These are phyloP conservation scores for Colletotrichum costaricense DNA, from an alignment of 2,329 filamentous ascomycete genomes.

Conservation along the genomic window DNA sequence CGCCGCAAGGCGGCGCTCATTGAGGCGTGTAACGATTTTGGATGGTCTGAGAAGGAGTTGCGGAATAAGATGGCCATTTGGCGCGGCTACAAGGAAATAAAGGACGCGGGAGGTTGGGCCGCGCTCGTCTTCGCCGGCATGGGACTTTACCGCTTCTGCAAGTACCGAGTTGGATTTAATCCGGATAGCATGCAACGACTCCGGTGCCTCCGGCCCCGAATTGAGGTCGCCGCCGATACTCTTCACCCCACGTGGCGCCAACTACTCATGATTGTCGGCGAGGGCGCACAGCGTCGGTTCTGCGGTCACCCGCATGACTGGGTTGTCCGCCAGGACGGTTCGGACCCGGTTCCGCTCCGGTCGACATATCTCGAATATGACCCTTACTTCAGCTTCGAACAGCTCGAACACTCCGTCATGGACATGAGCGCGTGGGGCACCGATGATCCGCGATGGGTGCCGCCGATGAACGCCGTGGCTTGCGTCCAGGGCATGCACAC, in stretches of 20 bases:
- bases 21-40: slow-evolving; percentile 64
- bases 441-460: slow-evolving; percentile 60
- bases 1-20: slow-evolving; percentile 62
- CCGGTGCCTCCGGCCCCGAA: slow-evolving; percentile 53
- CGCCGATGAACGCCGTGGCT: slow-evolving; percentile 41
- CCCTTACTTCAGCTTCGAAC: slow-evolving; percentile 57
- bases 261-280: slow-evolving; percentile 58
- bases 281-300: slow-evolving; percentile 52
- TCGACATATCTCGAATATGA: slow-evolving; percentile 60
- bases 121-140: slow-evolving; percentile 67
- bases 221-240: slow-evolving; percentile 65
- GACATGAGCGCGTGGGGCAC: slow-evolving; percentile 60
- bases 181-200: slow-evolving; percentile 61
- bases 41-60: slow-evolving; percentile 68
- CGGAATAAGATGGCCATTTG: slow-evolving; percentile 63
- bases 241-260: slow-evolving; percentile 65
- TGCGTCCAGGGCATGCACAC: slow-evolving; percentile 35
- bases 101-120: slow-evolving; percentile 66
- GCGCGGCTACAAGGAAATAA: slow-evolving; percentile 70
- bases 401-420: slow-evolving; percentile 61
- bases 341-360: slow-evolving; percentile 52
- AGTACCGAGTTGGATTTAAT: slow-evolving; percentile 66
- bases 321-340: slow-evolving; percentile 57
- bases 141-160: slow-evolving; percentile 70
- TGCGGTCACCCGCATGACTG: slow-evolving; percentile 63